Evolutionary conservation across 148 eudicot species (phyloP).

Genomic region (Nepenthes mirabilis): DNA sequence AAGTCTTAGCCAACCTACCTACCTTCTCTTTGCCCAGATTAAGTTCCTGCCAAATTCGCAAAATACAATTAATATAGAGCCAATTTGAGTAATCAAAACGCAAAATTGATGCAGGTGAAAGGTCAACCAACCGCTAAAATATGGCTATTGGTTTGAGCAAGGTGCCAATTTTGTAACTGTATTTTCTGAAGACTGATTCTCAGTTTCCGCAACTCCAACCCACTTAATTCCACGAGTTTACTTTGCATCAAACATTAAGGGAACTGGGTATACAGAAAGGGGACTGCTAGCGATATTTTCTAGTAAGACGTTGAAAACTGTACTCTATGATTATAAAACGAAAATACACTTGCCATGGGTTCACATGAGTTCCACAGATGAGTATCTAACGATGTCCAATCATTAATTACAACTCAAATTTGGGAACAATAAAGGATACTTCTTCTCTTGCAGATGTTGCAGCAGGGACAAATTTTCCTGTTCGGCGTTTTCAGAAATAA

Average conservation of each 20-base stretch:
- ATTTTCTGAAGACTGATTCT: constrained; percentile 26
- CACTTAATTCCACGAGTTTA: constrained; percentile 41
- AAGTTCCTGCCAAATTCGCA: constrained; percentile 39
- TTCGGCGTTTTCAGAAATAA: background rate
- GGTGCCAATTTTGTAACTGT: constrained; percentile 55
- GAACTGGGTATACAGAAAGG: too few relatives aligned
- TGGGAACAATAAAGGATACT: constrained; percentile 17
- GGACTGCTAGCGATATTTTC: too few relatives aligned
- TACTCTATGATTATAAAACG: too few relatives aligned
- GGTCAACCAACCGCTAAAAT: constrained; percentile 36
- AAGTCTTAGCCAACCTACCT: constrained; percentile 15
- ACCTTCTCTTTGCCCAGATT: constrained; percentile 40
- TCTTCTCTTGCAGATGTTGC: constrained; percentile 21
- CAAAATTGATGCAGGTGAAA: constrained; percentile 1
- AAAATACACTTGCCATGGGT: too few relatives aligned
- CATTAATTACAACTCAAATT: background rate
- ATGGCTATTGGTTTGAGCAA: constrained; percentile 56
- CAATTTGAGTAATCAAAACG: background rate
- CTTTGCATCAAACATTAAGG: constrained; percentile 12
- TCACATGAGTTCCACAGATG: too few relatives aligned
- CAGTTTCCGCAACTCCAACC: constrained; percentile 36
- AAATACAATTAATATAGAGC: background rate
- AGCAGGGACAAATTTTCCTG: constrained; percentile 13
- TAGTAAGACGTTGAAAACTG: too few relatives aligned
- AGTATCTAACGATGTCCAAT: background rate